phyloP scores from a whole-genome alignment of 768 basidiomycete genomes.

The Cyclocybe aegerita region DNA sequence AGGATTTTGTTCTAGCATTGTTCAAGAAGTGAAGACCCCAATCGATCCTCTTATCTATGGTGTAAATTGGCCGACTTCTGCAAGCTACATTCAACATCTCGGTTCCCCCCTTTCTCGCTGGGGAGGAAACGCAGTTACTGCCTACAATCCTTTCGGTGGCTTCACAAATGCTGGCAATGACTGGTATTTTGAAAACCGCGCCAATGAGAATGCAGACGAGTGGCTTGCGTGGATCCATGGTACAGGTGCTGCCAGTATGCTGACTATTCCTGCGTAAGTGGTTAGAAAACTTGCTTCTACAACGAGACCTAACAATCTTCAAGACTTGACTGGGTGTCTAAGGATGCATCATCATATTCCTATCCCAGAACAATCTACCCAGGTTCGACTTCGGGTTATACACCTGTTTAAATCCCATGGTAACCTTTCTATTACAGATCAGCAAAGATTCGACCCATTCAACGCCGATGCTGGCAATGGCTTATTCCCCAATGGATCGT shows the following conservation, averaged over 20 bases:
- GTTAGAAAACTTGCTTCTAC: neutral
- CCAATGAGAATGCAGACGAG: constrained; percentile 39
- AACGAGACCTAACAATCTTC: neutral
- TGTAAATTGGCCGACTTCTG: constrained; percentile 52
- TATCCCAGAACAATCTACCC: constrained; percentile 45
- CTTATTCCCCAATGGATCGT: constrained; percentile 47
- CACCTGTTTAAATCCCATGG: neutral
- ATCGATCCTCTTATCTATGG: constrained; percentile 53
- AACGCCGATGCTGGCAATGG: constrained; percentile 50
- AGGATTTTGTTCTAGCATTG: constrained; percentile 27
- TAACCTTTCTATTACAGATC: constrained; percentile 27
- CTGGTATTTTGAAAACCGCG: constrained; percentile 58
- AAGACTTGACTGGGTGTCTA: constrained; percentile 58
- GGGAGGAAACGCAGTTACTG: constrained; percentile 56
- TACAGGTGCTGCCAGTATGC: constrained; percentile 40
- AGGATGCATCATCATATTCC: constrained; percentile 52
- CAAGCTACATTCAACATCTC: constrained; percentile 44
- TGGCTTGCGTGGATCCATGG: constrained; percentile 49
- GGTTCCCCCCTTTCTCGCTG: constrained; percentile 52
- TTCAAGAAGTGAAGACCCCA: constrained; percentile 30
- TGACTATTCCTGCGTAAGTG: constrained; percentile 53
- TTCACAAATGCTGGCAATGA: constrained; percentile 56
- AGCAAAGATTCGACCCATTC: constrained; percentile 45
- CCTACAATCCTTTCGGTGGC: constrained; percentile 50
- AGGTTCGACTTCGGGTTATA: constrained; percentile 24